Evolutionary conservation across 2,329 filamentous ascomycete genomes (phyloP), one percentile per base, ranked within the genome.

Genomic region (Phoma sp.): DNA sequence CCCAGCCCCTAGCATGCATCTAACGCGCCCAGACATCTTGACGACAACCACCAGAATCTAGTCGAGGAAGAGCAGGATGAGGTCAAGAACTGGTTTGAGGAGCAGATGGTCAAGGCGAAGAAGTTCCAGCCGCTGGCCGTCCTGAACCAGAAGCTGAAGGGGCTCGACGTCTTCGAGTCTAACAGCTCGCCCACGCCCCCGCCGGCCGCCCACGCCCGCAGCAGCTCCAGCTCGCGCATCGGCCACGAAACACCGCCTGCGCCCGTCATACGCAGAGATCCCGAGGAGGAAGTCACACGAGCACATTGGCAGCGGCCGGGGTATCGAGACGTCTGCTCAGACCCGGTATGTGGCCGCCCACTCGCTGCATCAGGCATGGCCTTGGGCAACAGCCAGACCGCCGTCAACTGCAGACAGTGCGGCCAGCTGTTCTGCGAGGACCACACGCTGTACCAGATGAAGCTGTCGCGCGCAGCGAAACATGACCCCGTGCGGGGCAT

Each of bases 401-500:
- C 83, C 67, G 87, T 99, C 66, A 97, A 99, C 73, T 99, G 95
- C 75, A 84, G 95, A 59, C 91, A 93, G 59, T 99, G 95, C 68
- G 95, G 95, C 6, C 88, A 89, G 65, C 78, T 99, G 36, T 99
- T 98, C 72, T 99, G 95, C 75, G 95, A 98, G 70, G 90, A 93
- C 65, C 95, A 99, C 73, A 98, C 95, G 47, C 96, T 99, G 93
- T 99, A 98, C 71, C 93, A 99, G 78, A 98, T 98, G 90, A 97
- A 96, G 79, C 82, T 99, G 9, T 96, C 93, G 7, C 83, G 93
- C 49, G 89, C 92, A 27, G 95, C 95, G 4, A 84, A 88, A 54
- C 91, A 97, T 75, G 95, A 99, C 60, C 93, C 95, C 0, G 86
- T 95, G 1, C 82, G 93, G 58, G 95, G 95, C 7, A 85, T 91